A percentile compares a stretch with the other conserved stretches of the same genome.
phyloP scores from a whole-genome alignment of 176 grass and related monocot species.

The Triticum dicoccoides region DNA sequence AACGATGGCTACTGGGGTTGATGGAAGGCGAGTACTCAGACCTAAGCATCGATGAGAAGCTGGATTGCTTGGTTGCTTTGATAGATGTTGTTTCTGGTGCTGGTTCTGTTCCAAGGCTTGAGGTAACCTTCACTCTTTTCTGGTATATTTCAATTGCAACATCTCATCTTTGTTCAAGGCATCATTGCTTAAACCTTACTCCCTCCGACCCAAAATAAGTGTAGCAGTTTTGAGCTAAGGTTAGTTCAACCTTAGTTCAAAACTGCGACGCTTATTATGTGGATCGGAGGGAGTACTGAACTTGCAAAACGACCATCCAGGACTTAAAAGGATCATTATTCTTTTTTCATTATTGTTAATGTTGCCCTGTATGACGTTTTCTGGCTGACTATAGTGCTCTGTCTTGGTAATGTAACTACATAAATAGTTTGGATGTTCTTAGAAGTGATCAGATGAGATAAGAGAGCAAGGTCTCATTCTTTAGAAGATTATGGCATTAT shows the following conservation, averaged over 20 bases:
- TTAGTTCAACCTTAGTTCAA: too few relatives aligned
- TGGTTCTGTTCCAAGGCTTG: constrained; percentile 67
- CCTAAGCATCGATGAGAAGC: constrained; percentile 92
- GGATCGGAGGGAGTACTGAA: background rate
- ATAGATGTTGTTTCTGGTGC: constrained; percentile 80
- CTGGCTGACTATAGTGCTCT: background rate
- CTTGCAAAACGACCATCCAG: constrained; percentile 1
- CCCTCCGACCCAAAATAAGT: too few relatives aligned
- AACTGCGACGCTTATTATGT: too few relatives aligned
- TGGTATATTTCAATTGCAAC: background rate
- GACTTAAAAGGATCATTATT: background rate
- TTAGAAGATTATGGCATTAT: background rate
- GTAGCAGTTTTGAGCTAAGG: too few relatives aligned
- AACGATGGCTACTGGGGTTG: constrained; percentile 84
- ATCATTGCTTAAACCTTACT: constrained; percentile 7
- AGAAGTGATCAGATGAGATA: background rate
- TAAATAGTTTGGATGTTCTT: background rate
- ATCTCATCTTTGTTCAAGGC: constrained; percentile 2
- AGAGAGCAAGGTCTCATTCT: background rate
- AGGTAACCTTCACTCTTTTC: constrained; percentile 48
- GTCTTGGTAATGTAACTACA: constrained; percentile 7
- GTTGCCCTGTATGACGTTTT: background rate
- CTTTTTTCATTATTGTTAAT: background rate
- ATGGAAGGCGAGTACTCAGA: constrained; percentile 95
- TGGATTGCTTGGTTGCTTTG: constrained; percentile 83